Evolutionary conservation across 208 protist genomes (phyloP).

Genomic region (Entamoeba invadens): DNA sequence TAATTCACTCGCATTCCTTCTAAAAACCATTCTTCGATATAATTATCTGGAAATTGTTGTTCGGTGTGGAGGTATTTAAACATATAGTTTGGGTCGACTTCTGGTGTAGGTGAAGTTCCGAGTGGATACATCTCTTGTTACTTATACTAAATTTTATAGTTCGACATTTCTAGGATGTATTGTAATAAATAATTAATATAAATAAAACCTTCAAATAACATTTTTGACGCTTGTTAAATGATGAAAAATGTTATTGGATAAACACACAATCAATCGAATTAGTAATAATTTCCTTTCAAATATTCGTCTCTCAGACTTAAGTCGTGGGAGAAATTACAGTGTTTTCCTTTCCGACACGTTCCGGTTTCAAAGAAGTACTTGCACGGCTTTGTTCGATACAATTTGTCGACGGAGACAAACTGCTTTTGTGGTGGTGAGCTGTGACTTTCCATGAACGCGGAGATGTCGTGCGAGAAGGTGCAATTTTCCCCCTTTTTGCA

Average conservation of each 20-base stretch:
- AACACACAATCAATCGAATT: too few relatives aligned
- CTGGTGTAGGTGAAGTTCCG: neutral
- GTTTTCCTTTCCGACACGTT: neutral
- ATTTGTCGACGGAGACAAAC: neutral
- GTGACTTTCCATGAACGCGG: neutral
- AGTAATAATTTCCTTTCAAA: neutral
- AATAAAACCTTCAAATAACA: too few relatives aligned
- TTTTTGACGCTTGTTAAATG: too few relatives aligned
- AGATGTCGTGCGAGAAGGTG: neutral
- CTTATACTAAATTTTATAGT: too few relatives aligned
- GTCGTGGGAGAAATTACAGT: neutral
- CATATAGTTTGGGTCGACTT: neutral
- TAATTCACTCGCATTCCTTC: neutral
- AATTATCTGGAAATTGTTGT: neutral
- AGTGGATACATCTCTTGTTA: neutral
- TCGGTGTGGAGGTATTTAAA: neutral
- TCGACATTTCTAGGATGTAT: too few relatives aligned
- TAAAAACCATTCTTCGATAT: neutral
- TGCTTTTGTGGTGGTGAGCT: too few relatives aligned
- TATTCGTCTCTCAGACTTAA: neutral
- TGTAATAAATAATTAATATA: too few relatives aligned
- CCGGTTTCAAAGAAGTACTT: neutral
- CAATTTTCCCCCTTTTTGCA: neutral
- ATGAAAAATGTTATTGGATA: too few relatives aligned
- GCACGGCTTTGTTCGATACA: neutral